A percentile compares a stretch with the other conserved stretches of the same genome.
Evolutionary conservation across 257 asterid genomes (phyloP).

Genomic region (Craterostigma plantagineum): DNA sequence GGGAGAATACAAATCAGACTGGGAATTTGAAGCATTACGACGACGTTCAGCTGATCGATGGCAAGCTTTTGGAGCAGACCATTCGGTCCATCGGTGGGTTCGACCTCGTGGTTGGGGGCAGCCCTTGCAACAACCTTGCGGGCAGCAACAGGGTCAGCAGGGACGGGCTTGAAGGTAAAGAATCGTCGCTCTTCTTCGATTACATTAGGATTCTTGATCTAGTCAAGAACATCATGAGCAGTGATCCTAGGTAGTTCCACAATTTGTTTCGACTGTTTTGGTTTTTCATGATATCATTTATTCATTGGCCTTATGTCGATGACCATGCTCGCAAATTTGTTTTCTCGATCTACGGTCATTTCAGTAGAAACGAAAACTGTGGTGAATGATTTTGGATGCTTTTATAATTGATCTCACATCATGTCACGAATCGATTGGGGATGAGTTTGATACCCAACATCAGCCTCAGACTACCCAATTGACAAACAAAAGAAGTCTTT

Average conservation of each 20-base stretch:
- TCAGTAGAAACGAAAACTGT: too few species aligned
- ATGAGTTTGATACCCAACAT: too few species aligned
- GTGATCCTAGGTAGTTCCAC: background rate
- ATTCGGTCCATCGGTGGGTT: slow-evolving; percentile 19
- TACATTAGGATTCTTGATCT: slow-evolving; percentile 33
- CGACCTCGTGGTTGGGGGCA: slow-evolving; percentile 55
- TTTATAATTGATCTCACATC: too few species aligned
- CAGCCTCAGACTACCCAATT: too few species aligned
- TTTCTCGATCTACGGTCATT: too few species aligned
- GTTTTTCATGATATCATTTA: too few species aligned
- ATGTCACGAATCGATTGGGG: too few species aligned
- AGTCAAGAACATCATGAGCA: slow-evolving; percentile 19
- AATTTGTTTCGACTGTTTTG: too few species aligned
- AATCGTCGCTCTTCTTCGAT: slow-evolving; percentile 46
- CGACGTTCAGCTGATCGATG: slow-evolving; percentile 36
- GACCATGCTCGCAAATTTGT: too few species aligned
- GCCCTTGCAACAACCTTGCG: slow-evolving; percentile 66
- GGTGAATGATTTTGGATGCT: too few species aligned
- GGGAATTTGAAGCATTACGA: slow-evolving; percentile 36
- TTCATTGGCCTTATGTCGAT: too few species aligned
- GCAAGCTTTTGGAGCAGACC: slow-evolving; percentile 16
- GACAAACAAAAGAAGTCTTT: too few species aligned
- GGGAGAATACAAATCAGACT: slow-evolving; percentile 73
- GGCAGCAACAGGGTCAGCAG: slow-evolving; percentile 68
- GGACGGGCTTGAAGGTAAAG: slow-evolving; percentile 62